Base-by-base conservation (phyloP, 2,329 filamentous ascomycete species). In the Pyrenochaeta sp. region DNA sequence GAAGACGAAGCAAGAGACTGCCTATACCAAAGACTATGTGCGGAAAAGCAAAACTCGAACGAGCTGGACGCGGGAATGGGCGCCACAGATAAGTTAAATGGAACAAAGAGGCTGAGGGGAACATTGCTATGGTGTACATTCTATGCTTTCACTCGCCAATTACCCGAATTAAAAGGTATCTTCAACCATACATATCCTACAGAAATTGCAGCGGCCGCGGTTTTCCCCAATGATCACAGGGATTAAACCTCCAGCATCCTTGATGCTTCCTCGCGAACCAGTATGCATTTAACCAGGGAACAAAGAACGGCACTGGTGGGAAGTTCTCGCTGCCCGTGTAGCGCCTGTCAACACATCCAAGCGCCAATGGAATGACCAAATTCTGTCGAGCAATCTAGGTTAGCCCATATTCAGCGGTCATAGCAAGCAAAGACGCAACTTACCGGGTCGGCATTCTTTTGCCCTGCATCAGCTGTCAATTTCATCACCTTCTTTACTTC, bases 161-260 rank as follows among this genome's bases (percentile, higher is more conserved):
- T n/a, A n/a, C n/a, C n/a, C n/a, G n/a, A n/a, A n/a, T n/a, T n/a
- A n/a, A n/a, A n/a, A 27, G 23, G 4, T 27, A 9, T 27, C 23
- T 27, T 4, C 4, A 5, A 9, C 23, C 9, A 4, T 5, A 27
- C 23, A 27, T 27, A 12, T 6, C 11, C 31, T 33, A 15, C 31
- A 12, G 11, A 33, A 62, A 60, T 2, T 54, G 41, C 51, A 73
- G 36, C 32, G 64, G 54, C 18, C 62, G 56, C 15, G 61, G 66
- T 48, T 66, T 61, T 7, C 73, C 68, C 66, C 66, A 74, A 11
- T 66, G 58, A 30, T 67, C 69, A 45, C 69, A 73, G 15, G 75
- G 72, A 58, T 71, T 71, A 53, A 75, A 77, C 33, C 67, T 54
- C 75, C 73, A 76, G 15, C 58, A 61, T 1, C 69, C 68, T 27